These are phyloP conservation scores for Yamadazyma epiphylla DNA, from an alignment of 1,139 yeast species.

Conservation along the genomic window DNA sequence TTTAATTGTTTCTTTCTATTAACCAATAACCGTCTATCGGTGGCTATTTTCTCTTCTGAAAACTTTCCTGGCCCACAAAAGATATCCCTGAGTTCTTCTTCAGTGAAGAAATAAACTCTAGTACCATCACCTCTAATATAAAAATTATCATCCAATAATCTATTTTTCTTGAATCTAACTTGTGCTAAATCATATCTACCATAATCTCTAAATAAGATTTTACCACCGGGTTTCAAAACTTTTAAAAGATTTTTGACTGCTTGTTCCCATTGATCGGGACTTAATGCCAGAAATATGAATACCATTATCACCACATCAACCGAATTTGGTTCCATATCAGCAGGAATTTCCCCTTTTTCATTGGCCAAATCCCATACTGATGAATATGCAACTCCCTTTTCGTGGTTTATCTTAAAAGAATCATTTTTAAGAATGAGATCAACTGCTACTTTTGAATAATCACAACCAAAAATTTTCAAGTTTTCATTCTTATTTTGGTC, in stretches of 20 bases:
- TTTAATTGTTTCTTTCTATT: constrained; percentile 88
- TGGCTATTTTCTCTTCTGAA: constrained; percentile 69
- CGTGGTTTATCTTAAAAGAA: constrained; percentile 44
- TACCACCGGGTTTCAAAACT: constrained; percentile 88
- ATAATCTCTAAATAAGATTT: constrained; percentile 85
- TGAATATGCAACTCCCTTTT: constrained; percentile 65
- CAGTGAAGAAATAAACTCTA: constrained; percentile 93
- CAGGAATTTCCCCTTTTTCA: constrained; percentile 70
- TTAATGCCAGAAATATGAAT: constrained; percentile 87
- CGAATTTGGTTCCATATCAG: constrained; percentile 73
- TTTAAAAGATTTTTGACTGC: constrained; percentile 70
- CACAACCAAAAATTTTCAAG: constrained; percentile 78
- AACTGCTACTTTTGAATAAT: constrained; percentile 86
- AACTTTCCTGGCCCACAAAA: constrained; percentile 63
- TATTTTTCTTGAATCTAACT: constrained; percentile 84
- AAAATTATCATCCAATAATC: constrained; percentile 86
- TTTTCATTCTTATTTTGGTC: constrained; percentile 78
- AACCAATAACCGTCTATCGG: constrained; percentile 86
- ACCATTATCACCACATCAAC: constrained; percentile 92
- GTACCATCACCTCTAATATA: constrained; percentile 98
- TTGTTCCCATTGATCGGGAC: constrained; percentile 86
- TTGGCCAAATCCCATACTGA: constrained; percentile 96
- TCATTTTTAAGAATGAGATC: constrained; percentile 70
- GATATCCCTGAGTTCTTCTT: constrained; percentile 77
- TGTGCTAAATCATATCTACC: constrained; percentile 97